These are phyloP conservation scores for Telfairia occidentalis DNA, from an alignment of 331 rosid genomes.

Conservation along the genomic window DNA sequence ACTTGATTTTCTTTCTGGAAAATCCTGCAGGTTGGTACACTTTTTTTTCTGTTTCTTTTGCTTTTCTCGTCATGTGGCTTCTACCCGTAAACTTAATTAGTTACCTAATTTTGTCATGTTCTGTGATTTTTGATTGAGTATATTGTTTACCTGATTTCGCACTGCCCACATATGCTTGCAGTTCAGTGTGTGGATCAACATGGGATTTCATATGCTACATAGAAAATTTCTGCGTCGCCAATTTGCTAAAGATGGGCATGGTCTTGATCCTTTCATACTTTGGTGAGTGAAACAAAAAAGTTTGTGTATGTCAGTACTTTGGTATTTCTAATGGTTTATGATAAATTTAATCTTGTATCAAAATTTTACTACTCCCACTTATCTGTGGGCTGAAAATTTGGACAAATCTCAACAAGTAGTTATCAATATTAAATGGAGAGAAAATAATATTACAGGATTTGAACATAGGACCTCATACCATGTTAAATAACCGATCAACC, in stretches of 20 bases:
- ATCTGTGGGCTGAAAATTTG: too few relatives aligned
- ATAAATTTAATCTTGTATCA: too few relatives aligned
- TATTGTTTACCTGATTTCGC: conserved; percentile 4
- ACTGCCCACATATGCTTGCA: conserved; percentile 13
- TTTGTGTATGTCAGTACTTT: background rate
- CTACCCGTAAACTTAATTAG: background rate
- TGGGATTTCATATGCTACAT: conserved; percentile 60
- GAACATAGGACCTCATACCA: too few relatives aligned
- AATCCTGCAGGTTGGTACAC: conserved; percentile 48
- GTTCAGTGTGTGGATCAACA: conserved; percentile 50
- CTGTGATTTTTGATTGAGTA: background rate
- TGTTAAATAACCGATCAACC: too few relatives aligned
- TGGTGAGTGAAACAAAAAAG: conserved; percentile 28
- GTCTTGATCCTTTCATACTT: conserved; percentile 43
- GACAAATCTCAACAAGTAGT: too few relatives aligned
- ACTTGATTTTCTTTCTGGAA: conserved; percentile 49
- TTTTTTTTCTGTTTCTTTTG: background rate
- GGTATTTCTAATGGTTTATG: background rate
- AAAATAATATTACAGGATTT: too few relatives aligned
- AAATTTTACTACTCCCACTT: too few relatives aligned
- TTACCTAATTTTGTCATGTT: background rate
- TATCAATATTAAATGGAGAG: too few relatives aligned
- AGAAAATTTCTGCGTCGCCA: conserved; percentile 48
- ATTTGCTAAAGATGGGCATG: conserved; percentile 39
- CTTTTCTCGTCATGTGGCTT: background rate